Conservation (phyloP, 768 basidiomycete species). For the Suillus paluster region DNA sequence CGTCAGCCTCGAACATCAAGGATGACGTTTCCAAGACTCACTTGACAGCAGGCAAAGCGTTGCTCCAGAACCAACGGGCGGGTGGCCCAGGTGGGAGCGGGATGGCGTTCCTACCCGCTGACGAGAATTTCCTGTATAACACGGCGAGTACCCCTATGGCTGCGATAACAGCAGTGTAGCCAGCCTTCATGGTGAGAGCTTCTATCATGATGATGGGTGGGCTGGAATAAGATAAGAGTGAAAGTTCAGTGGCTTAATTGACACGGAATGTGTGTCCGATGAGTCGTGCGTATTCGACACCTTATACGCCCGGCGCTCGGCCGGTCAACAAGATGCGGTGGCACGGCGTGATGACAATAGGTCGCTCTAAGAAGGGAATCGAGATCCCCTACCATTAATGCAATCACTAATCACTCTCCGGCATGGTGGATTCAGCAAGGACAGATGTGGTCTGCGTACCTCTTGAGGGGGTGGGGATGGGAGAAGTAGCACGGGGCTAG, state of each 20-base stretch:
- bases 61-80: conserved; percentile 20
- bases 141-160: conserved; percentile 26
- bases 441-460: too few relatives aligned
- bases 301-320: conserved; percentile 25
- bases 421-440: too few relatives aligned
- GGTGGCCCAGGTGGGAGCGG: conserved; percentile 26
- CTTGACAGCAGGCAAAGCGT: conserved; percentile 14
- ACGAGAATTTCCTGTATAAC: conserved; percentile 6
- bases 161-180: conserved; percentile 50
- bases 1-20: neutral
- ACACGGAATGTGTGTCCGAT: neutral
- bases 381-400: too few relatives aligned
- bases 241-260: conserved; percentile 27
- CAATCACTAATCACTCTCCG: too few relatives aligned
- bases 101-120: neutral
- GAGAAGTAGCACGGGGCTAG: neutral
- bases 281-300: conserved; percentile 30
- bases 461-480: too few relatives aligned
- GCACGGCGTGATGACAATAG: too few relatives aligned
- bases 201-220: conserved; percentile 27
- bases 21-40: neutral
- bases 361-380: too few relatives aligned
- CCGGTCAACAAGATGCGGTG: conserved; percentile 34
- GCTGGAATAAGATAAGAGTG: conserved; percentile 42
- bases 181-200: conserved; percentile 38